Percentiles rank a stretch among this genome's conserved stretches.
Conservation (phyloP, 805 yeast species). For the Yamadazyma paraphyllophila region DNA sequence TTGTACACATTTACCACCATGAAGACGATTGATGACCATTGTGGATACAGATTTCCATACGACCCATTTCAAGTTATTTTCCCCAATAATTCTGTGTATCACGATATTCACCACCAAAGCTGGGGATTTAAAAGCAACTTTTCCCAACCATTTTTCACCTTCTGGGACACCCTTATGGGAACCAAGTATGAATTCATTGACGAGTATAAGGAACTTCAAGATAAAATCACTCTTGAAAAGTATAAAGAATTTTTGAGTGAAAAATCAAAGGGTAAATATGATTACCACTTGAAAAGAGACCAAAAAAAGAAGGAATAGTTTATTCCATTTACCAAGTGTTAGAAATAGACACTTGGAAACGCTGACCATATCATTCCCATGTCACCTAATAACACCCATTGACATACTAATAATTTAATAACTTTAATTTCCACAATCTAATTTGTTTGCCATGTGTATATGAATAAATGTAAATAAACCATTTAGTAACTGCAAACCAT, state of each 20-base stretch:
- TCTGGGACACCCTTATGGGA: conserved; percentile 78
- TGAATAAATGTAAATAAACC: conserved; percentile 2
- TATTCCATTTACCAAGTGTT: not conserved
- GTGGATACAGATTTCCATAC: conserved; percentile 92
- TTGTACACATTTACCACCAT: conserved; percentile 85
- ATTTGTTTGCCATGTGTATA: conserved; percentile 9
- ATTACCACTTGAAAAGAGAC: conserved; percentile 6
- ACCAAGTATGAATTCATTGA: conserved; percentile 68
- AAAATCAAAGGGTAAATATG: conserved; percentile 22
- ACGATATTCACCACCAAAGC: conserved; percentile 95
- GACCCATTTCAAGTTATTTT: conserved; percentile 88
- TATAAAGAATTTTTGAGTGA: conserved; percentile 56
- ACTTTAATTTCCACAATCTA: not conserved
- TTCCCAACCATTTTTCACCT: conserved; percentile 92
- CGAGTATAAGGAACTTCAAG: conserved; percentile 62
- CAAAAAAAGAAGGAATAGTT: not conserved
- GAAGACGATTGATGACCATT: conserved; percentile 97
- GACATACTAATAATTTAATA: not conserved
- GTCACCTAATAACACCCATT: not conserved
- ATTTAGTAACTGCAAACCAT: too few species aligned
- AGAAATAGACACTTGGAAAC: not conserved
- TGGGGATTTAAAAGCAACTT: conserved; percentile 93
- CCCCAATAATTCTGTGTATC: conserved; percentile 94
- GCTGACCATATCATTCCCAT: not conserved
- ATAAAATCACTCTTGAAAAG: conserved; percentile 63